Percentiles rank a stretch among this genome's conserved stretches.
Evolutionary conservation across 371 early-diverging fungal species (phyloP).

Genomic region (Mucor lusitanicus): DNA sequence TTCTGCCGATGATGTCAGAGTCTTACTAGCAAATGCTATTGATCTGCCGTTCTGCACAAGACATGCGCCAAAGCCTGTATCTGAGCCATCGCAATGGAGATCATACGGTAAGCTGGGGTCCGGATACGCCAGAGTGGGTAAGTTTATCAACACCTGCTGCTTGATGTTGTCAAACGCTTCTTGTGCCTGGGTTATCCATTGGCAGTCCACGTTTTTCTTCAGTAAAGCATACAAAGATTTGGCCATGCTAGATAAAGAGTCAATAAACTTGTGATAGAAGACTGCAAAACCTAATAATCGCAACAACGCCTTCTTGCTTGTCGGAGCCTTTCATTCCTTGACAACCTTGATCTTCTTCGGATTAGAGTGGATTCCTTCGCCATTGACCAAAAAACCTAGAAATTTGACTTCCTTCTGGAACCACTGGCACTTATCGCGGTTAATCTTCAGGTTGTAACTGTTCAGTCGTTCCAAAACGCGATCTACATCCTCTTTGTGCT

Average conservation of each 20-base stretch:
- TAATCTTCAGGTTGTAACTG: conserved; percentile 27
- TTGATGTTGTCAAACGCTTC: conserved; percentile 17
- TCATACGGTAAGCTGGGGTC: conserved; percentile 7
- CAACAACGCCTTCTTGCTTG: conserved; percentile 17
- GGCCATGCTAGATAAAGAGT: background rate
- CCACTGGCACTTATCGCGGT: conserved; percentile 53
- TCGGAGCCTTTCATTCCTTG: conserved; percentile 32
- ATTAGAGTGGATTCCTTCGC: conserved; percentile 27
- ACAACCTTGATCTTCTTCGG: conserved; percentile 32
- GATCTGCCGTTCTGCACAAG: conserved; percentile 14
- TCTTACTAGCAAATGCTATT: conserved; percentile 20
- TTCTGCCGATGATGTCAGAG: no score
- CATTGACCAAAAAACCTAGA: conserved; percentile 39
- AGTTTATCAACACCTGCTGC: background rate
- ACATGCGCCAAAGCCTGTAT: conserved; percentile 9
- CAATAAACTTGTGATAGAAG: conserved; percentile 34
- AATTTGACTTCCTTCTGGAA: conserved; percentile 26
- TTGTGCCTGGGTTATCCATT: conserved; percentile 1
- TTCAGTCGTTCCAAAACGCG: conserved; percentile 32
- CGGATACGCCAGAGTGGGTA: conserved; percentile 8
- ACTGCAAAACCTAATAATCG: conserved; percentile 25
- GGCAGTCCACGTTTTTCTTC: background rate
- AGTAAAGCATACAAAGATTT: conserved; percentile 20
- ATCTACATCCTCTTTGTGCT: conserved; percentile 38
- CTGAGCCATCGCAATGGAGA: conserved; percentile 11